Evolutionary conservation across 441 rosid genomes (phyloP), one percentile per base, ranked within the genome.

Genomic region (Eutrema salsugineum): DNA sequence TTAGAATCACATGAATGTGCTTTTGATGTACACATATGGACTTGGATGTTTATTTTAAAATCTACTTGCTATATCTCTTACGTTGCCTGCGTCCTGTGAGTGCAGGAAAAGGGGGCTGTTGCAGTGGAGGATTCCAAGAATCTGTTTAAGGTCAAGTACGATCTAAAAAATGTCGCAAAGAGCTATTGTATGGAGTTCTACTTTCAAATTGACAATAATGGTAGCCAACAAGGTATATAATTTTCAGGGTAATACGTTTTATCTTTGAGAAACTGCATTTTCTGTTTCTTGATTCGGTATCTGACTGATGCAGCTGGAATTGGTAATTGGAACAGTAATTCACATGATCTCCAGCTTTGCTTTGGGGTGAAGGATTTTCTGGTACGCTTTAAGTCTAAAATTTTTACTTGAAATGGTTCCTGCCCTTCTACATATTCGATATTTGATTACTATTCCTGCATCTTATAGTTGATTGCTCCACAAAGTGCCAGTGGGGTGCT

Each of bases 401-500:
- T 61, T 36, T 66, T 24, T 53, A 64, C 53, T 27, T 68, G 28
- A 71, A 24, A 14, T 22, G 17, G 46, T 55, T 16, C 36, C 32
- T 53, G 40, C 63, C 51, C 16, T 43, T 73, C 48, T 71, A 49
- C 16, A 22, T 66, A 9, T 67, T 33, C 39, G 57, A 30, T 30
- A 36, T 56, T 77, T 64, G 19, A 22, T 42, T 54, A 11, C 61
- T 66, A 20, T 33, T 30, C 70, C 66, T 78, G 67, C 70, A 33
- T 71, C 75, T 53, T 42, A 74, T 79, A 93, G 99, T 85, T 93
- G 47, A 91, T 93, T 76, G 90, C 91, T 72, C 96, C 98, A 78
- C 99, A 88, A 80, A 93, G 98, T 90, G 99, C 95, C 72, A 96
- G 98, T 16, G 98, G 98, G 48, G 98, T 96, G 68, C 85, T 96